phyloP scores from a whole-genome alignment of 345 rosid species.

The Pelargonium nanum region DNA sequence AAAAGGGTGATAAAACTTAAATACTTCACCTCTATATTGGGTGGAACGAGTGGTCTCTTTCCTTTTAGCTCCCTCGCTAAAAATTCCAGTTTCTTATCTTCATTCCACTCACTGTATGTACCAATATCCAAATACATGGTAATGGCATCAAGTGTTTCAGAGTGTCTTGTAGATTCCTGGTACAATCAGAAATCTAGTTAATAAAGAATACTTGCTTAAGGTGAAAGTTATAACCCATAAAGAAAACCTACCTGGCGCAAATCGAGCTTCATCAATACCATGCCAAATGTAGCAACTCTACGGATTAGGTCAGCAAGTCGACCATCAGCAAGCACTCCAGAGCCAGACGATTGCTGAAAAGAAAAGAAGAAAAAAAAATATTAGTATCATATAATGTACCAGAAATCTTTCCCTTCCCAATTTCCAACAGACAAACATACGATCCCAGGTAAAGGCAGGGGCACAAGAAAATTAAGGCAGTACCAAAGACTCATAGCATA shows the following conservation, averaged over 20 bases:
- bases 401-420: no score
- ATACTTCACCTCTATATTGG: constrained; percentile 52
- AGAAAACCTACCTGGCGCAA: constrained; percentile 67
- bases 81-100: constrained; percentile 80
- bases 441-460: no score
- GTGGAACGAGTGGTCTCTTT: constrained; percentile 88
- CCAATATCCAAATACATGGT: constrained; percentile 90
- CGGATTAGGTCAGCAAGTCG: constrained; percentile 86
- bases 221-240: no score
- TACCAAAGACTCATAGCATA: constrained; percentile 88
- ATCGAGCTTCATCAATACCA: constrained; percentile 92
- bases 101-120: constrained; percentile 91
- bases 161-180: constrained; percentile 89
- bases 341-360: constrained; percentile 83
- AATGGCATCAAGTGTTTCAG: constrained; percentile 76
- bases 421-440: no score
- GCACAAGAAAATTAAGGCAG: no score
- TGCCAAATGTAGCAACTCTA: constrained; percentile 81
- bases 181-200: no score
- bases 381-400: not conserved
- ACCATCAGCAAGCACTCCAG: constrained; percentile 88
- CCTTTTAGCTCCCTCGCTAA: constrained; percentile 78
- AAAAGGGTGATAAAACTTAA: no score
- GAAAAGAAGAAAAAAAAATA: no score
- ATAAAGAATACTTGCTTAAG: no score